These are phyloP conservation scores for Colletotrichum truncatum DNA, from an alignment of 2,329 filamentous ascomycete genomes.

Conservation along the genomic window DNA sequence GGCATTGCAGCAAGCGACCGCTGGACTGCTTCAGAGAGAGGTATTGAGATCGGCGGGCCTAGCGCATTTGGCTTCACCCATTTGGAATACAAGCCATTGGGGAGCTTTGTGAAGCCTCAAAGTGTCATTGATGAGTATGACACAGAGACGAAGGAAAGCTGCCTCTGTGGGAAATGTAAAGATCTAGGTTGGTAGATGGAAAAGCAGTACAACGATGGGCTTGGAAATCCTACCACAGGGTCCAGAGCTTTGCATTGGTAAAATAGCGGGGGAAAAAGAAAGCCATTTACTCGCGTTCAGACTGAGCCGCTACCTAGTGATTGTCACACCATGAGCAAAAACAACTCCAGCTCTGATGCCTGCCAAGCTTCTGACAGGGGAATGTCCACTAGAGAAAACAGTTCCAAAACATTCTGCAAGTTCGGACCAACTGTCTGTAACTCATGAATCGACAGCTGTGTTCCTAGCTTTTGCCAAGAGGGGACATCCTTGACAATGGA, in stretches of 20 bases:
- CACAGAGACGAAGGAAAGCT: not conserved
- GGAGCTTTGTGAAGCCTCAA: constrained; percentile 56
- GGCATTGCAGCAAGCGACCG: constrained; percentile 54
- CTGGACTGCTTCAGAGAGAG: constrained; percentile 55
- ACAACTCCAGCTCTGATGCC: not conserved
- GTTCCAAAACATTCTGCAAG: constrained; percentile 2
- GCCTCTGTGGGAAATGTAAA: not conserved
- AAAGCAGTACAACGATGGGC: not conserved
- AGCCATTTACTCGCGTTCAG: not conserved
- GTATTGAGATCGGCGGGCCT: constrained; percentile 59
- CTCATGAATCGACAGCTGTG: not conserved
- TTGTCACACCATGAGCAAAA: no score
- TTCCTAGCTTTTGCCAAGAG: not conserved
- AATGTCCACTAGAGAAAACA: not conserved
- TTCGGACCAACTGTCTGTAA: not conserved
- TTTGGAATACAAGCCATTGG: constrained; percentile 56
- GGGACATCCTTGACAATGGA: not conserved
- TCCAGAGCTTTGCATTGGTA: no score
- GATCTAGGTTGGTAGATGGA: not conserved
- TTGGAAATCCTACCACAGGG: no score
- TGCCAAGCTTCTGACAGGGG: not conserved
- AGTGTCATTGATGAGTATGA: constrained; percentile 64
- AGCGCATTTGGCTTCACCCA: constrained; percentile 57
- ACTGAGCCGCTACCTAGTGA: not conserved
- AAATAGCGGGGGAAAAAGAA: not conserved